Percentiles rank a stretch among this genome's conserved stretches.
phyloP scores from a whole-genome alignment of 139 green algal species.

The Closterium sp. region DNA sequence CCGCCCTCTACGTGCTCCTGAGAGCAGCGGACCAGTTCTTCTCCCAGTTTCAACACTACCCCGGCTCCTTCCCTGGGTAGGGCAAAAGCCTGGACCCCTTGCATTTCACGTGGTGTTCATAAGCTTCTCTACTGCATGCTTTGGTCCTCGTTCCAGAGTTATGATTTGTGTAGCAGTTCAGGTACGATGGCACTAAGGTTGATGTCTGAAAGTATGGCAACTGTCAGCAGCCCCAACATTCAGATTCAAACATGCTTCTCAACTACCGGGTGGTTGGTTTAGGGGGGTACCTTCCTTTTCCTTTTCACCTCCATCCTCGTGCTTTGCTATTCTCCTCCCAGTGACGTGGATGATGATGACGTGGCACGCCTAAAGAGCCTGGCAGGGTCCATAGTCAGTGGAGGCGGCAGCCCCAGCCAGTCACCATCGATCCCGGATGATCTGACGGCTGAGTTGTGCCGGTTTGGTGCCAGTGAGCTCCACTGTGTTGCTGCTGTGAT shows the following conservation, averaged over 20 bases:
- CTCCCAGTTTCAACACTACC: conserved; percentile 57
- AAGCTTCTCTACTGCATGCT: too few species aligned
- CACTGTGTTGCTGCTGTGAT: conserved; percentile 83
- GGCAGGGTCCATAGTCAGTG: conserved; percentile 52
- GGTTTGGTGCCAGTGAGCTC: conserved; percentile 76
- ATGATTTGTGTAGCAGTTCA: not conserved
- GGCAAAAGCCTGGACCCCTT: not conserved
- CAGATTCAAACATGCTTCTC: too few species aligned
- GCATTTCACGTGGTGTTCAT: not conserved
- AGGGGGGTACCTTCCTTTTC: too few species aligned
- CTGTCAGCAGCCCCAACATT: too few species aligned
- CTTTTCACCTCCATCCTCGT: not conserved
- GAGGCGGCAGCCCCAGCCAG: conserved; percentile 23
- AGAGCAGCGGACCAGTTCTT: conserved; percentile 73
- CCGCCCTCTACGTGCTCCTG: conserved; percentile 78
- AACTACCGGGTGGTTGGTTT: not conserved
- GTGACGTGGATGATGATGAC: conserved; percentile 67
- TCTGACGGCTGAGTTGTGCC: conserved; percentile 68
- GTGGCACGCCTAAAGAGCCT: conserved; percentile 65
- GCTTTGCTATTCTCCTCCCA: not conserved
- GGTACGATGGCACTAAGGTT: not conserved
- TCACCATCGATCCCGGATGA: conserved; percentile 33
- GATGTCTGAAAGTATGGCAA: not conserved
- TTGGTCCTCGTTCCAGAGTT: not conserved
- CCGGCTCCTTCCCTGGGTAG: conserved; percentile 59